Evolutionary conservation across 225 moss, liverwort and hornwort genomes (phyloP), one percentile per base, ranked within the genome.

Genomic region (Bryoerythrophyllum caledonicum): DNA sequence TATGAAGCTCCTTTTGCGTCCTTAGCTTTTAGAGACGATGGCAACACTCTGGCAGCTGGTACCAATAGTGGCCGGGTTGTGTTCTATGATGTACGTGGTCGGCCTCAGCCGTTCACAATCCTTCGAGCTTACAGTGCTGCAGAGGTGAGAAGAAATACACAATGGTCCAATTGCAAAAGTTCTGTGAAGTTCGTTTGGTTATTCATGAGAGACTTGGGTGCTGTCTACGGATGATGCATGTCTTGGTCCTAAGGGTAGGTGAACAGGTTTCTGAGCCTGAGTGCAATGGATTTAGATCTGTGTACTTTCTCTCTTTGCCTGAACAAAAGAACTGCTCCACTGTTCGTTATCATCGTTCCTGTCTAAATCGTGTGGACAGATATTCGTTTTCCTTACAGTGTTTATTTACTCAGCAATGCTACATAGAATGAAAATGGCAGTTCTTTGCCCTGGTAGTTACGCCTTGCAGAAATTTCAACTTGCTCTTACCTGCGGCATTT

Each of bases 1-100:
- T 95, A 90, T 75, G 95, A 99, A 75, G 93, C 95, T 65, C 99
- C 99, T 30, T 99, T 99, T 80, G 93, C 99, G 62, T 94, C 99
- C 51, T 82, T 99, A 77, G 99, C 93, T 51, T 92, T 95, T 81
- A 87, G 94, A 74, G 99, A 99, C 58, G 99, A 99, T 70, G 95
- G 95, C 71, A 87, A 83, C 80, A 95, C 93, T 63, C 66, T 99
- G 76, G 99, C 99, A 82, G 99, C 90, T 43, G 99, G 99, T 63
- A 99, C 99, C 71, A 99, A 95, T 60, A 99, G 95, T 77, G 99
- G 99, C 6, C 91, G 95, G 65, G 95, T 99, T 78, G 99, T 99
- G 79, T 99, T 99, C 70, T 99, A 95, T 82, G 99, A 99, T 70
- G 86, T 99, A 14, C 88, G 99, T 70, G 94, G 93, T 79, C 95